Evolutionary conservation across 1,284 basidiomycete species (phyloP).

Genomic region (Schizophyllum amplum): DNA sequence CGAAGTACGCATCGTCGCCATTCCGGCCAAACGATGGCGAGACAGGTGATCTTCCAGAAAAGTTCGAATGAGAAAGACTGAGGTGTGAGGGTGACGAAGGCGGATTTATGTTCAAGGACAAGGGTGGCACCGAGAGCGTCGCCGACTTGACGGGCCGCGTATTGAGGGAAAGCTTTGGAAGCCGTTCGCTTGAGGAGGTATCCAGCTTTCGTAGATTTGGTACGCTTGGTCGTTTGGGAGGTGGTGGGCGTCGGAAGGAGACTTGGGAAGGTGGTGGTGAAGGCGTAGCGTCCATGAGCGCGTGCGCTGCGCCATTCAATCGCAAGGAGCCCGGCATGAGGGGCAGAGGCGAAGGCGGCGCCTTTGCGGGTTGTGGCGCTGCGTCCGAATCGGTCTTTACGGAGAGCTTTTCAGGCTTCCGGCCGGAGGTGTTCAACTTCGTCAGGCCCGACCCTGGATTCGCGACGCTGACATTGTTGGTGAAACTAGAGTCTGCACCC

Average conservation of each 20-base stretch:
- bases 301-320: conserved; percentile 17
- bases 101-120: conserved; percentile 28
- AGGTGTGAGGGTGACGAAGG: conserved; percentile 40
- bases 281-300: conserved; percentile 38
- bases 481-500: conserved; percentile 28
- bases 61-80: background rate
- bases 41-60: conserved; percentile 32
- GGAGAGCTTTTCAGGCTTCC: background rate
- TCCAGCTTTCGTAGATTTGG: conserved; percentile 54
- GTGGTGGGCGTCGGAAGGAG: conserved; percentile 44
- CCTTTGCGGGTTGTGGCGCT: conserved; percentile 13
- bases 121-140: conserved; percentile 47
- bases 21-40: conserved; percentile 24
- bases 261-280: conserved; percentile 62
- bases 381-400: background rate
- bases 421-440: conserved; percentile 12
- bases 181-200: conserved; percentile 48
- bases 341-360: conserved; percentile 27
- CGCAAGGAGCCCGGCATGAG: conserved; percentile 28
- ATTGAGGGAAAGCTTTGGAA: conserved; percentile 48
- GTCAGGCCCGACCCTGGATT: background rate
- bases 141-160: conserved; percentile 48
- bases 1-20: conserved; percentile 35
- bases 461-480: conserved; percentile 13
- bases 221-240: conserved; percentile 46